These are phyloP conservation scores for Diospyros kaki DNA, from an alignment of 148 eudicot species.

Conservation along the genomic window DNA sequence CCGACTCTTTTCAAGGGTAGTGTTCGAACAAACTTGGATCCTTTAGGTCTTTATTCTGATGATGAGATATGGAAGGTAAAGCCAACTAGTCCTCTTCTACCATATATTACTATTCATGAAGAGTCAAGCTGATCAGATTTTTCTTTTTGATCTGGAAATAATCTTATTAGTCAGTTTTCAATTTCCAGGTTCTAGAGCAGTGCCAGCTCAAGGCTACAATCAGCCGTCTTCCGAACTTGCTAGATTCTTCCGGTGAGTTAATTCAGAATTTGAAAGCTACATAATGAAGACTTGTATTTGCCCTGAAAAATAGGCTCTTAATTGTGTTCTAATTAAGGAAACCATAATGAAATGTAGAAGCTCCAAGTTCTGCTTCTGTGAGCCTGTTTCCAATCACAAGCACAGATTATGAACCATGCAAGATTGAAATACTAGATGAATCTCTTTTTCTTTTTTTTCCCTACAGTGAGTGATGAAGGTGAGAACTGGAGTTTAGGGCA, in stretches of 20 bases:
- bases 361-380: too few species aligned
- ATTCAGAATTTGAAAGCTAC: too few species aligned
- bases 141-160: too few species aligned
- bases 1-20: slow-evolving; percentile 4
- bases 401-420: too few species aligned
- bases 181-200: slow-evolving; percentile 57
- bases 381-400: not conserved
- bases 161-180: not conserved
- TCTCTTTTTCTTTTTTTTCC: not conserved
- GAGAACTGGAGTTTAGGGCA: slow-evolving; percentile 73
- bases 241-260: slow-evolving; percentile 58
- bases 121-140: too few species aligned
- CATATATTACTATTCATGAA: too few species aligned
- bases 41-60: not conserved
- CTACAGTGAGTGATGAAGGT: slow-evolving; percentile 60
- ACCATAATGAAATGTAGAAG: too few species aligned
- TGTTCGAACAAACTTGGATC: not conserved
- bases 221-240: slow-evolving; percentile 45
- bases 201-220: slow-evolving; percentile 70
- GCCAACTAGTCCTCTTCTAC: too few species aligned
- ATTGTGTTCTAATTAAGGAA: too few species aligned
- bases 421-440: not conserved
- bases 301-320: too few species aligned
- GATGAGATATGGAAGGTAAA: not conserved
- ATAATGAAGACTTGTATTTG: too few species aligned